phyloP scores from a whole-genome alignment of 1,284 basidiomycete species.

The Papiliotrema terrestris region DNA sequence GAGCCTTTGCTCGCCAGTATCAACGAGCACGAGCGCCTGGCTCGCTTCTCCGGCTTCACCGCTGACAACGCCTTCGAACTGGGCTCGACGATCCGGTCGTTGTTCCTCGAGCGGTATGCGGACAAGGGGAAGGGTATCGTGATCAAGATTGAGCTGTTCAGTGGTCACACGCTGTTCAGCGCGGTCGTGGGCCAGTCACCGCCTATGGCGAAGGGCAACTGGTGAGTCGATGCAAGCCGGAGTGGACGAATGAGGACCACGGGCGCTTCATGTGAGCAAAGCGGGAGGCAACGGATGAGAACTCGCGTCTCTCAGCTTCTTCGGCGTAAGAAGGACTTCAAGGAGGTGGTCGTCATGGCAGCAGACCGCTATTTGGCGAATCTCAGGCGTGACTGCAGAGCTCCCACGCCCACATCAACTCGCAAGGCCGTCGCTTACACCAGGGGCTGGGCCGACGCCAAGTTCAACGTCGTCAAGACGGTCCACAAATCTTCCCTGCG shows the following conservation, averaged over 20 bases:
- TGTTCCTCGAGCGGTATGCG: constrained; percentile 22
- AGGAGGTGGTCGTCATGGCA: background rate
- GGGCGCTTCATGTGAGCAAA: too few relatives aligned
- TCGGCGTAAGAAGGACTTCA: background rate
- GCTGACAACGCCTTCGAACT: constrained; percentile 29
- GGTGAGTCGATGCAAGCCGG: constrained; percentile 18
- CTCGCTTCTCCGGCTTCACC: constrained; percentile 24
- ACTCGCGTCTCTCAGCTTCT: background rate
- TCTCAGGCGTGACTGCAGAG: too few relatives aligned
- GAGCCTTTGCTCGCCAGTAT: background rate
- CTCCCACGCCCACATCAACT: too few relatives aligned
- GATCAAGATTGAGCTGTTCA: constrained; percentile 40
- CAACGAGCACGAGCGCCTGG: background rate
- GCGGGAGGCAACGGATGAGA: too few relatives aligned
- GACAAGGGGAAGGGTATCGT: constrained; percentile 30
- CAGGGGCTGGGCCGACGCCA: constrained; percentile 38
- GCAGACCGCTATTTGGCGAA: background rate
- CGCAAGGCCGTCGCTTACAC: constrained; percentile 4
- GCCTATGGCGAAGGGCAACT: constrained; percentile 36
- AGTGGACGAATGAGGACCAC: too few relatives aligned
- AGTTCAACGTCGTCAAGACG: constrained; percentile 42
- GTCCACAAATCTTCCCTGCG: constrained; percentile 39
- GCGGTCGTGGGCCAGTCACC: constrained; percentile 35
- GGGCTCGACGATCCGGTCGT: constrained; percentile 26
- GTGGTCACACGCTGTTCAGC: constrained; percentile 40